Evolutionary conservation across 148 eudicot species (phyloP).

Genomic region (Suaeda aralocaspica): DNA sequence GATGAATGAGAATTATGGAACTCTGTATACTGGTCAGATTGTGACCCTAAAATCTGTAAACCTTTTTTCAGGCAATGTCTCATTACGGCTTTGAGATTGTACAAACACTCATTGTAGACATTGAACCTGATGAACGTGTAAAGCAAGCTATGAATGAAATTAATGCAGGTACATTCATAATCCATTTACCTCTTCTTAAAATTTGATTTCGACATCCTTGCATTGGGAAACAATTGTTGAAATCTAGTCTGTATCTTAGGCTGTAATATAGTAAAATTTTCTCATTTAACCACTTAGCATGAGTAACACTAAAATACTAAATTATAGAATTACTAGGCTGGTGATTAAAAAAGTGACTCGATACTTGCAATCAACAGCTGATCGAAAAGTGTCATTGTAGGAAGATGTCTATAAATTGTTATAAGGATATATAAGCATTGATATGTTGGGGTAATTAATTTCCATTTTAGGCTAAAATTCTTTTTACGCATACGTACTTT

Average conservation of each 20-base stretch:
- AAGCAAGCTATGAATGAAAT: constrained; percentile 48
- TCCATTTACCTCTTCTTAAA: neutral
- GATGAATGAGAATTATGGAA: neutral
- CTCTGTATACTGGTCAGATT: neutral
- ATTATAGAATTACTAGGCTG: too few species aligned
- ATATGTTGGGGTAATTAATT: too few species aligned
- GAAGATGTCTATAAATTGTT: too few species aligned
- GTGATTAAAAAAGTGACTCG: too few species aligned
- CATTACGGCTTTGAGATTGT: constrained; percentile 42
- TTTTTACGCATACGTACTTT: too few species aligned
- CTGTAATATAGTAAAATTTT: too few species aligned
- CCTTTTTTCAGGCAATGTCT: constrained; percentile 35
- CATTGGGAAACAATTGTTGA: neutral
- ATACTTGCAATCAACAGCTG: too few species aligned
- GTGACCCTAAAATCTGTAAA: neutral
- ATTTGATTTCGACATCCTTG: neutral
- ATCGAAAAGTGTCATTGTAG: too few species aligned
- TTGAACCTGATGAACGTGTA: constrained; percentile 39
- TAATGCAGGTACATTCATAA: constrained; percentile 33
- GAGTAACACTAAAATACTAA: neutral
- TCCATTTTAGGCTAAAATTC: neutral
- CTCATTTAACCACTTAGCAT: neutral
- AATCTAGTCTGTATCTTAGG: too few species aligned
- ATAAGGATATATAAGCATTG: too few species aligned
- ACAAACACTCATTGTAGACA: constrained; percentile 43